These are phyloP conservation scores for Solanum pimpinellifolium DNA, from an alignment of 257 asterid genomes.

Conservation along the genomic window DNA sequence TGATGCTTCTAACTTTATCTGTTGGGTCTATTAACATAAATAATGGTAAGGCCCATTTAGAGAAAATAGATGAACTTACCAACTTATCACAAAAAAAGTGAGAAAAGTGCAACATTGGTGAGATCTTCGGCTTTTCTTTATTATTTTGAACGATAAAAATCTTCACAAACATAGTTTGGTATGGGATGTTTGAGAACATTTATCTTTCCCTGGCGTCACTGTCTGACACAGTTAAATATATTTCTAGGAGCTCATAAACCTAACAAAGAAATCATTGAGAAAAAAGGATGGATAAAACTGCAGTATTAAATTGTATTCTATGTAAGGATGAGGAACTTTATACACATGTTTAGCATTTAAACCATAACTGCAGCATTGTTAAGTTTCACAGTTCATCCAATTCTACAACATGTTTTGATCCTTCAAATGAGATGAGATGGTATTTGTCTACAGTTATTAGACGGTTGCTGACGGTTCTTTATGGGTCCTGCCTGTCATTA, in stretches of 20 bases:
- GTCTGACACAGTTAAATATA: not conserved
- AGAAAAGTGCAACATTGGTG: not conserved
- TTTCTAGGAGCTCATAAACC: not conserved
- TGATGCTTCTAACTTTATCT: not conserved
- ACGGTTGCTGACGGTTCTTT: not conserved
- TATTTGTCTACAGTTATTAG: not conserved
- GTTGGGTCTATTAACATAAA: not conserved
- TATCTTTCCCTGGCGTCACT: not conserved
- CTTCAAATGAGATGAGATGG: not conserved
- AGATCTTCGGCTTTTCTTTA: not conserved
- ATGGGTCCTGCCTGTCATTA: not conserved
- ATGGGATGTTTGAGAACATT: not conserved
- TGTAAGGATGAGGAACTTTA: not conserved
- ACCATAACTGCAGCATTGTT: not conserved
- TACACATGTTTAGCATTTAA: not conserved
- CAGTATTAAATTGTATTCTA: not conserved
- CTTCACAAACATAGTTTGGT: not conserved
- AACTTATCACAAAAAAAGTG: not conserved
- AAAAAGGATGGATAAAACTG: not conserved
- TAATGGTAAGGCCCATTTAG: not conserved
- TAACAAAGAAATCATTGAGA: not conserved
- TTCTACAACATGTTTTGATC: not conserved
- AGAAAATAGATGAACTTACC: not conserved
- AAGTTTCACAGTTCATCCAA: not conserved
- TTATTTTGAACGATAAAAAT: not conserved